Evolutionary conservation across 2,329 filamentous ascomycete species (phyloP).

Genomic region (Diplodia corticola): DNA sequence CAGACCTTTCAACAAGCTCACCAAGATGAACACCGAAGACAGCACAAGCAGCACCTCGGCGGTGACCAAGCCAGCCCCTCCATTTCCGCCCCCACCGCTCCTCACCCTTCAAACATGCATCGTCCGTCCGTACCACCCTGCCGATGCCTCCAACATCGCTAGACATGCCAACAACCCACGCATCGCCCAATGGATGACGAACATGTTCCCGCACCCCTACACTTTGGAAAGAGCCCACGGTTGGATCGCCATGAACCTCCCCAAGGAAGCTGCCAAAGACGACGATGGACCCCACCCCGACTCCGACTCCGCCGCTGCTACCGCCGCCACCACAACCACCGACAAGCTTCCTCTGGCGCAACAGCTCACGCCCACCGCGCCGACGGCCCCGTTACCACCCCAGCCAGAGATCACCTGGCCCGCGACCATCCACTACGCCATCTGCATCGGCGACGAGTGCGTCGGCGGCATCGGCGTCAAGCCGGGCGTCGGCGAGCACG

Average conservation of each 20-base stretch:
- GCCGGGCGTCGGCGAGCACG: constrained; percentile 37
- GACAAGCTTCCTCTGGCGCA: background rate
- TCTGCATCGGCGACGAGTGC: constrained; percentile 25
- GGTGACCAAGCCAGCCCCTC: background rate
- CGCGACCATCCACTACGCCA: constrained; percentile 12
- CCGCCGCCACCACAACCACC: no score
- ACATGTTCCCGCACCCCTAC: constrained; percentile 44
- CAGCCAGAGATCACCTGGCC: background rate
- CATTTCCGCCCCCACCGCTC: constrained; percentile 34
- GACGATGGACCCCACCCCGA: background rate
- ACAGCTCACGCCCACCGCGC: constrained; percentile 30
- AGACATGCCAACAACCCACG: constrained; percentile 34
- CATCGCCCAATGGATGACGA: constrained; percentile 40
- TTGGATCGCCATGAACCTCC: constrained; percentile 40
- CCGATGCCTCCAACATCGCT: constrained; percentile 33
- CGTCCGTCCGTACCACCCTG: constrained; percentile 35
- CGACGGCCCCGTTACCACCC: background rate
- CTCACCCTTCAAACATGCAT: constrained; percentile 32
- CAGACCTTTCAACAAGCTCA: background rate
- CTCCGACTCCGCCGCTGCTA: no score
- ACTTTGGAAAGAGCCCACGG: constrained; percentile 33
- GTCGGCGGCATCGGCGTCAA: constrained; percentile 44
- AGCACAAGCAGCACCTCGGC: background rate
- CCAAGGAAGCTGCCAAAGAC: constrained; percentile 7
- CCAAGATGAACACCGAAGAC: background rate